These are phyloP conservation scores for Forsythia suspensa DNA, from an alignment of 257 asterid genomes.

Conservation along the genomic window DNA sequence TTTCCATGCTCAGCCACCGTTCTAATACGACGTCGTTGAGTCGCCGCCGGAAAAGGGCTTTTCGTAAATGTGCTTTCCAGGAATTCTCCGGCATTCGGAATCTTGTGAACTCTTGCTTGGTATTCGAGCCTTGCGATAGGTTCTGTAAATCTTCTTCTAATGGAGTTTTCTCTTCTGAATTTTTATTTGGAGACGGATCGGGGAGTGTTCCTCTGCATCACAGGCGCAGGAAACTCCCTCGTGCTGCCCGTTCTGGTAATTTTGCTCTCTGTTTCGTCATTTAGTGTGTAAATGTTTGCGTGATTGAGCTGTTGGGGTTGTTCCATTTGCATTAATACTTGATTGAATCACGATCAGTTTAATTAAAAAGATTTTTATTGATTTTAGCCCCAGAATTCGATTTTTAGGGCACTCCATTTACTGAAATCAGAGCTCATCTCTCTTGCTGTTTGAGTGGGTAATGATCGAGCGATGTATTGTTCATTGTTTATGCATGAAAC, in stretches of 20 bases:
- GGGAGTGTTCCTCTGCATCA: constrained; percentile 42
- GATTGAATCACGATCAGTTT: neutral
- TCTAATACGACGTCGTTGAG: constrained; percentile 31
- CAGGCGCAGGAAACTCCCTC: constrained; percentile 40
- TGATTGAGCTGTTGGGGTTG: neutral
- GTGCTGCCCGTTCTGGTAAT: constrained; percentile 43
- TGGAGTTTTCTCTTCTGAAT: constrained; percentile 29
- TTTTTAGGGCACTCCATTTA: constrained; percentile 4
- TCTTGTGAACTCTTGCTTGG: constrained; percentile 50
- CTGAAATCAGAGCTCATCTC: neutral
- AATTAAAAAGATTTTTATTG: neutral
- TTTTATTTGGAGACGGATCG: constrained; percentile 42
- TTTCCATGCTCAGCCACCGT: constrained; percentile 5
- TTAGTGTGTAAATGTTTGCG: constrained; percentile 9
- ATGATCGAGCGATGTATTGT: neutral
- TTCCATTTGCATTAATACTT: constrained; percentile 11
- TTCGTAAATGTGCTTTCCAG: constrained; percentile 35
- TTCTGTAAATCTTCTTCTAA: constrained; percentile 37
- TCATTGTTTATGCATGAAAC: constrained; percentile 29
- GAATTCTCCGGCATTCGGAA: constrained; percentile 37
- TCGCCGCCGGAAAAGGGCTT: constrained; percentile 45
- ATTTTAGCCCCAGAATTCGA: neutral
- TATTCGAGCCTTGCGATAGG: constrained; percentile 59
- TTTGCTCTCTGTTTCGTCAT: neutral
- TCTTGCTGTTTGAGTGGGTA: neutral